Conservation (phyloP, 2,329 filamentous ascomycete genomes). For the Sporothrix pallida region DNA sequence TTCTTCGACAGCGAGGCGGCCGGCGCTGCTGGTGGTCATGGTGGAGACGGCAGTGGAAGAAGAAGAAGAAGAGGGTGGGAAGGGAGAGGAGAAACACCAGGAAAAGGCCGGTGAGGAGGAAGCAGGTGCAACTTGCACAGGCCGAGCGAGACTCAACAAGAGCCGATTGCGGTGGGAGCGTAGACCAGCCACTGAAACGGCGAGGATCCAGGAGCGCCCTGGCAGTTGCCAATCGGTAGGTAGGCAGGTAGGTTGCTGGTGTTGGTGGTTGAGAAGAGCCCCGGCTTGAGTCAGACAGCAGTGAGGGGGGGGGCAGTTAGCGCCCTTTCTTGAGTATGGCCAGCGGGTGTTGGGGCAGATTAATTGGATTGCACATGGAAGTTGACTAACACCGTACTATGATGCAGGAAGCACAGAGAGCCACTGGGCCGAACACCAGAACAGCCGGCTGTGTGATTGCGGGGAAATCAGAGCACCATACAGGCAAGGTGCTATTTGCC, state of each 20-base stretch:
- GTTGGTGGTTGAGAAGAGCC: not conserved
- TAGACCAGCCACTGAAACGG: slow-evolving; percentile 10
- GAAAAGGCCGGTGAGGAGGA: slow-evolving; percentile 2
- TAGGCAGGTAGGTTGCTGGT: no score
- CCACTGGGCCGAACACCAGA: not conserved
- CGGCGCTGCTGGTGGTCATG: slow-evolving; percentile 27
- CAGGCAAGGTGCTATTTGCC: no score
- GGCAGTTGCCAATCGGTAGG: slow-evolving; percentile 24
- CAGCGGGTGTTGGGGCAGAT: not conserved
- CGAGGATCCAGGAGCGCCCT: not conserved
- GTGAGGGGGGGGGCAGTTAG: not conserved
- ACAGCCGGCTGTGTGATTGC: not conserved
- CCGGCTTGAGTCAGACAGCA: slow-evolving; percentile 21
- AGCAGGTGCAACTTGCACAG: not conserved
- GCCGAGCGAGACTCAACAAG: not conserved
- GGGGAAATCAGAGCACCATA: not conserved
- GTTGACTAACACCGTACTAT: not conserved
- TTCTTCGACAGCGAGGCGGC: slow-evolving; percentile 24
- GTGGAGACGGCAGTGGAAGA: not conserved
- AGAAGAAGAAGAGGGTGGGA: not conserved
- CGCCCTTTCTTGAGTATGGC: not conserved
- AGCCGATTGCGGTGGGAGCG: slow-evolving; percentile 11
- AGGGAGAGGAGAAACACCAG: not conserved
- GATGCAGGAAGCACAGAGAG: not conserved
- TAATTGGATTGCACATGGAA: slow-evolving; percentile 1